Base-by-base conservation (phyloP, 139 green algal genomes). In the Coelastrella sp. region DNA sequence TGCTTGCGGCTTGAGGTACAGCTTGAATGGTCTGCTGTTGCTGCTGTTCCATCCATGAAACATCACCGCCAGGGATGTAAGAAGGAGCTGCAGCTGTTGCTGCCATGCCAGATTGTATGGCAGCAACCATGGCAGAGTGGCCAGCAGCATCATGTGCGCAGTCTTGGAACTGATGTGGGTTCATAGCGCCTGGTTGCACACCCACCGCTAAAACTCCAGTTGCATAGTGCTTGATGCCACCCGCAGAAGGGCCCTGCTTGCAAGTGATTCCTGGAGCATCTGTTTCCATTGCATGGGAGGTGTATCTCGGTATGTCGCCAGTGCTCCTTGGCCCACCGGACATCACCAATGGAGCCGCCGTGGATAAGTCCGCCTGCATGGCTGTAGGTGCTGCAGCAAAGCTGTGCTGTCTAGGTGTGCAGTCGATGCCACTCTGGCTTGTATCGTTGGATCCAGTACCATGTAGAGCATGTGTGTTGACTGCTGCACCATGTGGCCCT, bases 381-480 rank as follows among this genome's bases (percentile, higher is more conserved):
- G 34, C 34, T 34, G 66, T 13, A 23, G 34, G 35, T 43, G 48
- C 51, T 80, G 69, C 71, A 43, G 50, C 57, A 15, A 35, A 21
- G 41, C 75, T 57, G 2, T 37, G 51, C 50, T 81, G 53, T 23
- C 75, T 23, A 11, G 75, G 75, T 21, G 75, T 72, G 75, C 75
- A 69, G 51, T 82, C 75, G 6, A 27, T 82, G 75, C 75, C 75
- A 40, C 75, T 82, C 21, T 59, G 53, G 51, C 21, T 53, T 8
- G 38, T 82, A 53, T 82, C 75, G 27, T 57, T 82, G 5, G 75
- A 69, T 23, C 8, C 40, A 51, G 38, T 41, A 37, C 30, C 69
- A 38, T 30, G 40, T 4, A 45, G 69, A 40, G 53, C 53, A 30
- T 69, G 35, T 23, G 45, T n/a, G 30, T 21, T 53, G 6, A 15